phyloP scores from a whole-genome alignment of 345 rosid species.

The Moricandia moricandioides region DNA sequence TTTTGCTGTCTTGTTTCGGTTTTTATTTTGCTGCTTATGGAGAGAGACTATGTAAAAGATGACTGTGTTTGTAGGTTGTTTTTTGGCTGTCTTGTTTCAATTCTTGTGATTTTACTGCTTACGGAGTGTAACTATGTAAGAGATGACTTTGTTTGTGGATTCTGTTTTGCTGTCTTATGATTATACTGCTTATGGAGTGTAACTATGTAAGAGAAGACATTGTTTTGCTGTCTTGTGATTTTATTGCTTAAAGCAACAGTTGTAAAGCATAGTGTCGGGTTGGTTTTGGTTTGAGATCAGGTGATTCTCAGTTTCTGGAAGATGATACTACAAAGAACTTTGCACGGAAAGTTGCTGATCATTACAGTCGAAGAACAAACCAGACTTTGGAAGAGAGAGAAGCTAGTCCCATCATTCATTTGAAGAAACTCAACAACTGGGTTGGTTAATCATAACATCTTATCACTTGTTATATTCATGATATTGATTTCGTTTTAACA shows the following conservation, averaged over 20 bases:
- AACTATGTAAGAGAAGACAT: too few relatives aligned
- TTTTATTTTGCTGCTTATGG: not conserved
- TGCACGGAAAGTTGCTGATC: conserved; percentile 85
- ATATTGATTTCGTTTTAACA: not conserved
- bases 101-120: too few relatives aligned
- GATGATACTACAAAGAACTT: conserved; percentile 61
- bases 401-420: conserved; percentile 95
- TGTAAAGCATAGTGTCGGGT: conserved; percentile 13
- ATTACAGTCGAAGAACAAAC: conserved; percentile 95
- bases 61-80: not conserved
- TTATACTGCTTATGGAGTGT: too few relatives aligned
- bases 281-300: conserved; percentile 40
- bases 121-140: too few relatives aligned
- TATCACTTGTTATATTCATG: not conserved
- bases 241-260: not conserved
- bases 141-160: too few relatives aligned
- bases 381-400: conserved; percentile 96
- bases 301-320: conserved; percentile 60
- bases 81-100: too few relatives aligned
- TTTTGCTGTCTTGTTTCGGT: not conserved
- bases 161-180: too few relatives aligned
- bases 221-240: not conserved
- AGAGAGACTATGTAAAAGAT: not conserved
- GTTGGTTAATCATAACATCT: conserved; percentile 45
- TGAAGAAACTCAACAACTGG: conserved; percentile 96